Evolutionary conservation across 768 basidiomycete species (phyloP), one percentile per base, ranked within the genome.

Genomic region (Kwoniella bestiolae): DNA sequence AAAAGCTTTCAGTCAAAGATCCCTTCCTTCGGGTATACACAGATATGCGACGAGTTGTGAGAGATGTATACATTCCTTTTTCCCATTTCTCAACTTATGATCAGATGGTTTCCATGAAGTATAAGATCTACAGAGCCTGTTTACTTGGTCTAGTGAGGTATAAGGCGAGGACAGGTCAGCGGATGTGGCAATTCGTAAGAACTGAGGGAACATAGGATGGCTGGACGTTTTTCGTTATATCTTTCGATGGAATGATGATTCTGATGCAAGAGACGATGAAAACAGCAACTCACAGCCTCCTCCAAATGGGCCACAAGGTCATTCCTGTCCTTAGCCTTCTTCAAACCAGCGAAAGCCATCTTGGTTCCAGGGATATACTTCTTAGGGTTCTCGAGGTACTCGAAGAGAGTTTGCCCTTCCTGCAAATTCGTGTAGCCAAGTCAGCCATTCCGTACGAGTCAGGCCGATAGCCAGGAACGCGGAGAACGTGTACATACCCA

Each of bases 281-380:
- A 51, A 51, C 25, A 8, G 3, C 26, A 7, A 71, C 76, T 75
- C 47, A 73, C 74, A n/a, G 67, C 72, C 52, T 72, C 70, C 9
- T 45, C 68, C 31, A 75, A 67, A 61, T 78, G 67, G 64, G 93
- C 87, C 77, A 97, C 86, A 76, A 98, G 88, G 84, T 98, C 94
- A 80, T 88, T 91, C 84, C 94, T 89, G 82, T 97, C 94, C 86
- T 94, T 92, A 9, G 92, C 92, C 87, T 97, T 98, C 89, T 97
- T 98, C 81, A 98, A 84, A 77, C 95, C 95, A 71, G 94, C 93
- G 75, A 96, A 97, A 63, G 94, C 94, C 94, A 97, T 97, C 85
- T 95, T 96, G 56, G 94, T 96, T 46, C 63, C 52, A 31, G 59
- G 35, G 25, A 82, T 85, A 68, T 64, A 91, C 92, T 95, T 95